A percentile compares a stretch with the other conserved stretches of the same genome.
Evolutionary conservation across 805 yeast genomes (phyloP).

Genomic region (Hanseniaspora valbyensis): DNA sequence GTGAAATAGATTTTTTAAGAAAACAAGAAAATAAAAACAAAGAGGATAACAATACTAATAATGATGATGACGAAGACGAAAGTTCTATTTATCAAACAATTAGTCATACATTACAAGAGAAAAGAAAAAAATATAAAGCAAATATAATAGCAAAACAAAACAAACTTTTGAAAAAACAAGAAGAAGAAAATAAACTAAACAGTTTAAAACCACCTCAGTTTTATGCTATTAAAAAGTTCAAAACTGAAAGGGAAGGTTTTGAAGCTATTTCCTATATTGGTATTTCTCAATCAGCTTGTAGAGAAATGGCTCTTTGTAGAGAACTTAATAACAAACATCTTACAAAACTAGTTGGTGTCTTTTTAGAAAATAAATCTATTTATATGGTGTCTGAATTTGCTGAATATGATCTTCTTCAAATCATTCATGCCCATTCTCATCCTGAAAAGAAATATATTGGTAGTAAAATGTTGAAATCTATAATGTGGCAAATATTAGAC

Average conservation of each 20-base stretch:
- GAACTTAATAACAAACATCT: constrained; percentile 74
- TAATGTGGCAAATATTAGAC: constrained; percentile 82
- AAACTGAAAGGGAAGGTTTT: constrained; percentile 77
- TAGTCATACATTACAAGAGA: not conserved
- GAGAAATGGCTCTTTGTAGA: constrained; percentile 91
- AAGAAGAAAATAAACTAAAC: not conserved
- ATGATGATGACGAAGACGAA: no score
- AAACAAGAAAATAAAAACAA: constrained; percentile 1
- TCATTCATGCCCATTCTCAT: constrained; percentile 87
- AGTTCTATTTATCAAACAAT: no score
- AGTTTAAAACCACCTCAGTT: constrained; percentile 24
- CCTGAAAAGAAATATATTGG: constrained; percentile 75
- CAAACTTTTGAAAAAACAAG: not conserved
- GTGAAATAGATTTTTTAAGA: constrained; percentile 8
- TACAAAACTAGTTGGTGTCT: constrained; percentile 67
- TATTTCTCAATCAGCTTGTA: constrained; percentile 85
- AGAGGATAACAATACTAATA: not conserved
- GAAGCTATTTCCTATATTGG: constrained; percentile 87
- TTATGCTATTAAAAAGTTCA: constrained; percentile 90
- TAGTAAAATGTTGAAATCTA: constrained; percentile 64
- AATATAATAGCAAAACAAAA: not conserved
- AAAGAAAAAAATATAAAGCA: not conserved
- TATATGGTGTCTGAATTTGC: constrained; percentile 95
- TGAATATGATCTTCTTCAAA: constrained; percentile 88
- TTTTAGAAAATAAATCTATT: constrained; percentile 76